Base-by-base conservation (phyloP, 257 asterid species). In the Eucommia ulmoides region DNA sequence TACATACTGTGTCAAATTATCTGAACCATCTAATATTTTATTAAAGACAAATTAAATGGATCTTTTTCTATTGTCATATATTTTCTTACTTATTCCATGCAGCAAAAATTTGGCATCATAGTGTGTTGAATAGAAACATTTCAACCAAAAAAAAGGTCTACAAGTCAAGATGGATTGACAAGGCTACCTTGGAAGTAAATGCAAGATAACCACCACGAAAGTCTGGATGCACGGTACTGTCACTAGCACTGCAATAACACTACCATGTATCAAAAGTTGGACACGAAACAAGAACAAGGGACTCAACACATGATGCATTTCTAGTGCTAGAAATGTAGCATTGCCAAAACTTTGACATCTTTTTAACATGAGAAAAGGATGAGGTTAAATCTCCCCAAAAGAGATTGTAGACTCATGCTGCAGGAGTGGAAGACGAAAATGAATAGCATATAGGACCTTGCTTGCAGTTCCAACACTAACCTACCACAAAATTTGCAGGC, bases 191-290 rank as follows among this genome's bases (percentile, higher is more conserved):
- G 55, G 51, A 65, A 44, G 96, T 82, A 55, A 89, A 89, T 62
- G 96, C 98, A 1, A 80, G 83, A 74, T 78, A 89, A 67, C 91
- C 86, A 25, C 98, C 96, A 60, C 86, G 88, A 24, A 76, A 21
- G 19, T 85, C 80, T 60, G 81, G 79, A 63, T 72, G 81, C 56
- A 82, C 87, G 23, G 93, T 78, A 65, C 55, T 54, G 65, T 89
- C 96, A 54, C 52, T 74, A 56, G 86, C 82, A 50, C 97, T 89
- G 81, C 65, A 55, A 62, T 29, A 23, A 38, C 26, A 67, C n/a
- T n/a, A n/a, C n/a, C n/a, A n/a, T n/a, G n/a, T n/a, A n/a, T n/a
- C n/a, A n/a, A n/a, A n/a, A n/a, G n/a, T n/a, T n/a, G n/a, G n/a
- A n/a, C n/a, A n/a, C n/a, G n/a, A n/a, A n/a, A n/a, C n/a, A n/a